Evolutionary conservation across 2,329 filamentous ascomycete genomes (phyloP), one percentile per base, ranked within the genome.

Genomic region (Decorospora gaudefroyi): DNA sequence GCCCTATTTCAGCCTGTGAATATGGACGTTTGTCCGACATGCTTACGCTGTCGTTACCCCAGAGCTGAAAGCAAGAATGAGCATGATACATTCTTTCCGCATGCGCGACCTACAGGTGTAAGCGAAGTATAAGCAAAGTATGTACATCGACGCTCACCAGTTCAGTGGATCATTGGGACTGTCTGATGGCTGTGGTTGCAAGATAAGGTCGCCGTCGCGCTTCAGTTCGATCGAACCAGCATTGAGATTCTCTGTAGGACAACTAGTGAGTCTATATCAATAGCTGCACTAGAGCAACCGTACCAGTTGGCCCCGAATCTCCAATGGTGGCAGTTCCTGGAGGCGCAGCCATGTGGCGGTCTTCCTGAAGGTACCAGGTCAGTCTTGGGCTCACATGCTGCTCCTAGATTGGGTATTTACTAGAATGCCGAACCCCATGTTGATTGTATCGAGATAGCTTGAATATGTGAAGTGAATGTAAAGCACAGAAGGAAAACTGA

Each of bases 101-200:
- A 48, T 43, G 4, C 42, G 46, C 19, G 54, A 55, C 51, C 51
- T 46, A 27, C 9, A 16, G 1, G 7, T 15, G 11, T 23, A 12
- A 26, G 25, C 2, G 7, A n/a, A 32, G 4, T 1, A 15, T 13
- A 16, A 23, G 6, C 8, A 22, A 4, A 9, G 13, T n/a, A 3
- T 19, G n/a, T 4, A 19, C 4, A 7, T 4, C 46, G n/a, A 46
- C 12, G 48, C 56, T 46, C 9, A 69, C 68, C 66, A 72, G 39
- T 70, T 71, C 12, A 96, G 76, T 18, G 90, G 91, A 70, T 96
- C 91, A 65, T 95, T 92, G 3, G 89, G 89, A 67, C 92, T 89
- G 69, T 95, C 87, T 46, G 86, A 92, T 2, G 92, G 92, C 62
- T 96, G 92, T 3, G 92, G 92, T 10, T 93, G 86, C 22, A 96